Conservation (phyloP, 2,329 filamentous ascomycete genomes). For the Amylocarpus encephaloides region DNA sequence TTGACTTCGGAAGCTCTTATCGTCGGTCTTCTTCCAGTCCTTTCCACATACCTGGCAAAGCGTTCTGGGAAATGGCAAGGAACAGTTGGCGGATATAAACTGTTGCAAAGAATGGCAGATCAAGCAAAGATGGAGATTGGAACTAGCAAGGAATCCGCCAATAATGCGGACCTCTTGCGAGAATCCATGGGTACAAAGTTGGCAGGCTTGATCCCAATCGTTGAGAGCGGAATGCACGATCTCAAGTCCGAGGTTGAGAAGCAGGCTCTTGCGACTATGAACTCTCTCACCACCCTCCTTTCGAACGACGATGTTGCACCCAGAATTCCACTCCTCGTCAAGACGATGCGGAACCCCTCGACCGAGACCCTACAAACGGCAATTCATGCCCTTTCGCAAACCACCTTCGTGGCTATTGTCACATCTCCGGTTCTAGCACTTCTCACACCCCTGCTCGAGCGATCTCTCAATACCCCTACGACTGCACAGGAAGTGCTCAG, state of each 20-base stretch:
- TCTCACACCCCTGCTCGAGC: constrained; percentile 88
- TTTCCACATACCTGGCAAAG: constrained; percentile 71
- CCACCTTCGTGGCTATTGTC: constrained; percentile 95
- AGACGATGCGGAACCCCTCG: constrained; percentile 92
- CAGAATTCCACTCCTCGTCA: constrained; percentile 83
- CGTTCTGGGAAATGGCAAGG: constrained; percentile 96
- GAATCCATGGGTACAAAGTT: constrained; percentile 86
- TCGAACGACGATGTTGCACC: constrained; percentile 96
- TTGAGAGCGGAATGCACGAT: constrained; percentile 93
- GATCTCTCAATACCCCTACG: constrained; percentile 82
- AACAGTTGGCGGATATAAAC: constrained; percentile 74
- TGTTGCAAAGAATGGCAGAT: constrained; percentile 90
- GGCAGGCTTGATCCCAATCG: constrained; percentile 80
- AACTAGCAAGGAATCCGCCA: constrained; percentile 71
- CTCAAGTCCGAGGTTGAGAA: constrained; percentile 85
- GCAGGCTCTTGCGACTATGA: constrained; percentile 89
- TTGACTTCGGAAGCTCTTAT: constrained; percentile 79
- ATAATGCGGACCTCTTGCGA: constrained; percentile 81
- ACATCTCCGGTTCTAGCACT: constrained; percentile 93
- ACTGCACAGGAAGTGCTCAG: constrained; percentile 92
- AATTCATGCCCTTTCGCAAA: constrained; percentile 93
- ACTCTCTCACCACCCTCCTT: constrained; percentile 77
- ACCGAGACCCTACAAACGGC: constrained; percentile 86
- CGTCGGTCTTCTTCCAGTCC: constrained; percentile 69
- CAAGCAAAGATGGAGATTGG: constrained; percentile 84